Base-by-base conservation (phyloP, 2,329 filamentous ascomycete species). In the Coniochaeta prunicola region DNA sequence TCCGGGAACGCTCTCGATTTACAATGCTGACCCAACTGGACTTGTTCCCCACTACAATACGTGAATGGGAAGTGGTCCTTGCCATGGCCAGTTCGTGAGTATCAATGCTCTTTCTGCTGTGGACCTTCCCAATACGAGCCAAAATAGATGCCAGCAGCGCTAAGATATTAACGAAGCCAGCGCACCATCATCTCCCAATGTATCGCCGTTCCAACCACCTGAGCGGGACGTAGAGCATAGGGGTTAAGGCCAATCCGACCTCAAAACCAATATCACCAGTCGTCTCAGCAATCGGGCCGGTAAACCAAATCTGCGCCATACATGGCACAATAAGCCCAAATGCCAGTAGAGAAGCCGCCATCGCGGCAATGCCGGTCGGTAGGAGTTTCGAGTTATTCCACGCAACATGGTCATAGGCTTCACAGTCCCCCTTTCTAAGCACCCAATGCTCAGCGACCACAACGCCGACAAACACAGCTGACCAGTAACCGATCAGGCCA, bases 401-500 rank as follows among this genome's bases (percentile, higher is more conserved):
- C 40, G 65, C 64, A 45, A 59, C 63, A 5, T 63, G 63, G 33
- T 66, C 61, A 21, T 65, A 61, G 45, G 58, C 63, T 13, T 15
- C 57, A 4, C 63, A 60, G 48, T 69, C 60, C 21, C 54, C 63
- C 31, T 60, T 61, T 19, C 64, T 62, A 57, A 68, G 67, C 57
- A 60, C 61, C 5, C 65, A 38, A 56, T 70, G 68, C 63, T 71
- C 69, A 3, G 63, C 63, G 33, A 77, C 59, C 1, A 78, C 60
- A 1, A 78, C 70, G 8, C 71, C 70, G 21, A 73, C 64, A 58
- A 77, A 78, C 26, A 73, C 74, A 0, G 74, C 74, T 8, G 69
- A 71, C 76, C 77, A 79, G 65, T 79, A 79, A 26, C 73, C 74
- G 40, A 79, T 77, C 33, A 79, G 64, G 1, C 71, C 70, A 10